These are phyloP conservation scores for Fistulifera solaris DNA, from an alignment of 108 stramenopile species.

Conservation along the genomic window DNA sequence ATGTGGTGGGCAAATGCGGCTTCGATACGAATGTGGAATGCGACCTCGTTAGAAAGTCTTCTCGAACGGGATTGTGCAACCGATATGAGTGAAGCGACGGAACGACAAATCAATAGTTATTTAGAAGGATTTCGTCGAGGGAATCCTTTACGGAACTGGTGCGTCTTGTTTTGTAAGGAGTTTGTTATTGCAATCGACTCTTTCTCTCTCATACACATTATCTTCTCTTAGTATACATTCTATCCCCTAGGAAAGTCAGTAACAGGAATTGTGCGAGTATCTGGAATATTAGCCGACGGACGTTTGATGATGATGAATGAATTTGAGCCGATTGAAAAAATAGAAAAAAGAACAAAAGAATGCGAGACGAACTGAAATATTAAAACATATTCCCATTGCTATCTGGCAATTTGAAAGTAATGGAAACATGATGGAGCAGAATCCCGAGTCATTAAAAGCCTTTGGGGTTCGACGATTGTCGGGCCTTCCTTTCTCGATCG, in stretches of 20 bases:
- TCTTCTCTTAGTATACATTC: too few species aligned
- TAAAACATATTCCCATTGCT: conserved; percentile 18
- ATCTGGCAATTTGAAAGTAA: conserved; percentile 18
- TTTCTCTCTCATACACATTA: neutral
- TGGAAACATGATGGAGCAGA: conserved; percentile 16
- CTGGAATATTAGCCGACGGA: too few species aligned
- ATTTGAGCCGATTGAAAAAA: too few species aligned
- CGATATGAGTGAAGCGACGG: conserved; percentile 13
- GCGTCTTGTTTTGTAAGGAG: neutral
- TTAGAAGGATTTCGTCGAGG: conserved; percentile 14
- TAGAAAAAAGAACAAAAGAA: too few species aligned
- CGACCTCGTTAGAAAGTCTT: conserved; percentile 1
- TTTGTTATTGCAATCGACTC: neutral
- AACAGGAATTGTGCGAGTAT: too few species aligned
- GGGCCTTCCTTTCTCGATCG: conserved; percentile 14
- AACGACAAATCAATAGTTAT: conserved; percentile 13
- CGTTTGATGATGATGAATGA: too few species aligned
- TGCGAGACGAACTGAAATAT: too few species aligned
- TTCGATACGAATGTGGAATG: conserved; percentile 16
- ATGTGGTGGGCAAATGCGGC: conserved; percentile 27
- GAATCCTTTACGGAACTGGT: conserved; percentile 9
- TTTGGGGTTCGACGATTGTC: too few species aligned
- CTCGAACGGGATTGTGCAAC: conserved; percentile 12
- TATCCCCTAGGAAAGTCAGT: too few species aligned
- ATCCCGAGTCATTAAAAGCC: conserved; percentile 11